Base-by-base conservation (phyloP, 345 rosid species). In the Bruguiera parviflora region DNA sequence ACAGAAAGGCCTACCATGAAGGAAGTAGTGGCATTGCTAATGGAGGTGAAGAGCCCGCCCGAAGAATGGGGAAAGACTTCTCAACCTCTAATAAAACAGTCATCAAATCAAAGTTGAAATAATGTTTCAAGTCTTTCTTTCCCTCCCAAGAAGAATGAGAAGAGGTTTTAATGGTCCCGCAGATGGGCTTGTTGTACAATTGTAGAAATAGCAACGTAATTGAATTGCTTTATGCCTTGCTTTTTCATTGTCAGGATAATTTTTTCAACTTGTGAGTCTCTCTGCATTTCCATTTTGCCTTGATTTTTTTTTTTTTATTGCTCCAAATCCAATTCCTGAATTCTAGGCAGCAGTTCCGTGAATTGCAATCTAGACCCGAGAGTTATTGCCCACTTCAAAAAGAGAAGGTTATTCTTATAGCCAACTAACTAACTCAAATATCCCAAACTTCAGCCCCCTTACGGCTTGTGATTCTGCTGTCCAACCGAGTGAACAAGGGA, bases 11-110 rank as follows among this genome's bases (percentile, higher is more conserved):
- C 98, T 0, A 80, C 92, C 31, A 94, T 94, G 98, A 94, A 94
- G 81, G 97, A 94, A 78, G 98, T 94, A 60, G 92, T 94, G 66
- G 91, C 98, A 11, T 39, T 94, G 82, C 77, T 94, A 53, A 84
- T 76, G 89, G 97, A 94, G 74, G 97, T 94, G 75, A 94, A 94
- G 83, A 89, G 90, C 73, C 73, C 89, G 74, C 87, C 90, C 7
- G 97, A 94, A 60, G 97, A 91, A 64, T 89, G 95, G 92, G 97
- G 94, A 19, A 89, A 92, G 61, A 87, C 97, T 52, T 88, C 95
- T 32, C 96, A 91, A 69, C 96, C 98, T 66, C 83, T 91, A 71
- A 88, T 91, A 75, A 94, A 94, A 70, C 95, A 89, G 77, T 78
- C 97, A 33, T 84, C 90, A 20, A 82, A 77, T 69, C 86, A 79